A percentile compares a stretch with the other conserved stretches of the same genome.
These are phyloP conservation scores for maize (Zea mays) DNA, from an alignment of 176 grass and related monocot species.

Conservation along the genomic window DNA sequence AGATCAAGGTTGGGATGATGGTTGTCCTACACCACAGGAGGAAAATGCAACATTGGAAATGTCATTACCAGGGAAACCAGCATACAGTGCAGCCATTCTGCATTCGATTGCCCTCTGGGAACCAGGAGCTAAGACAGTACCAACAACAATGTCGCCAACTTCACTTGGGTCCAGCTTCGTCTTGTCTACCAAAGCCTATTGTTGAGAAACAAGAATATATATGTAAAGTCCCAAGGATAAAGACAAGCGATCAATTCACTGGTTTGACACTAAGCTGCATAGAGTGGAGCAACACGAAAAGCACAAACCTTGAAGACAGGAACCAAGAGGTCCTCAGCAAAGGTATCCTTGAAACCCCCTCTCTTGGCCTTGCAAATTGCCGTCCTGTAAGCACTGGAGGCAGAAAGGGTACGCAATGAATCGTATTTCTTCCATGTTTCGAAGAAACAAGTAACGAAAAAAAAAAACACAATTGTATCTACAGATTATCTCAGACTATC, in stretches of 20 bases:
- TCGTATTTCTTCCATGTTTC: background rate
- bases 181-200: conserved; percentile 74
- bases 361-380: conserved; percentile 88
- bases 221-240: conserved; percentile 19
- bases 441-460: background rate
- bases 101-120: conserved; percentile 92
- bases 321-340: conserved; percentile 78
- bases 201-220: conserved; percentile 5
- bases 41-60: background rate
- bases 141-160: conserved; percentile 92
- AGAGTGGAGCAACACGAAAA: background rate
- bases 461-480: background rate
- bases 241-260: background rate
- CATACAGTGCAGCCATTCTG: conserved; percentile 85
- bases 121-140: conserved; percentile 86
- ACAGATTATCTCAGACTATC: background rate
- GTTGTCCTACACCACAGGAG: background rate
- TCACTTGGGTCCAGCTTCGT: conserved; percentile 80
- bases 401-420: conserved; percentile 34
- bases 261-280: background rate
- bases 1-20: background rate
- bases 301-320: conserved; percentile 72
- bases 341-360: conserved; percentile 90
- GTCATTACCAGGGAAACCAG: conserved; percentile 75
- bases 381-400: conserved; percentile 79